phyloP scores from a whole-genome alignment of 1,139 yeast species.

The Geotrichum aggregatum region DNA sequence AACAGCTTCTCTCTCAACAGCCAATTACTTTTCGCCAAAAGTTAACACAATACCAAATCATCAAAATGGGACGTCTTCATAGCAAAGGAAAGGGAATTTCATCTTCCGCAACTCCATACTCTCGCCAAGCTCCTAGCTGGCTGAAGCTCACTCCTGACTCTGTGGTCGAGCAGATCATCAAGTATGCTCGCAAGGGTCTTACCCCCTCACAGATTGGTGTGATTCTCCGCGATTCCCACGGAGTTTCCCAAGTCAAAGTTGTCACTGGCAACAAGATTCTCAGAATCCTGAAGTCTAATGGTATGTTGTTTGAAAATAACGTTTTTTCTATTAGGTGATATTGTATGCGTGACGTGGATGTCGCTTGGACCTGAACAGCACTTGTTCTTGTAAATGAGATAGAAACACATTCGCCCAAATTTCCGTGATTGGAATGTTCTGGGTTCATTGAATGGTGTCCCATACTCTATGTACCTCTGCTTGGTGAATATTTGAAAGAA shows the following conservation, averaged over 20 bases:
- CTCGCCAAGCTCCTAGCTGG: slow-evolving; percentile 99
- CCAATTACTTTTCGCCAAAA: not conserved
- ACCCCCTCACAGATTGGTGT: slow-evolving; percentile 99
- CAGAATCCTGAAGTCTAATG: slow-evolving; percentile 98
- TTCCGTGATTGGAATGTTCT: slow-evolving; percentile 8
- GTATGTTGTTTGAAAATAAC: slow-evolving; percentile 43
- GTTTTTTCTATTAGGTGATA: slow-evolving; percentile 9
- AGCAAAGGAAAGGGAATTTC: slow-evolving; percentile 96
- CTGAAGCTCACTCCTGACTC: slow-evolving; percentile 95
- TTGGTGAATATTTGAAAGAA: slow-evolving; percentile 32
- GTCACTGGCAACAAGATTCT: slow-evolving; percentile 99
- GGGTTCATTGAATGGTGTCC: slow-evolving; percentile 14
- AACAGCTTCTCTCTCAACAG: no score
- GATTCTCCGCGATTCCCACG: slow-evolving; percentile 98
- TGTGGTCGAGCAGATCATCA: slow-evolving; percentile 96
- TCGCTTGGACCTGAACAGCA: slow-evolving; percentile 8
- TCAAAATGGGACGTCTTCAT: slow-evolving; percentile 59
- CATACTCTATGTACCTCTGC: slow-evolving; percentile 37
- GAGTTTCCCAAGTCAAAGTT: slow-evolving; percentile 95
- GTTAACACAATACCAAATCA: slow-evolving; percentile 21
- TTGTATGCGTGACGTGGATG: slow-evolving; percentile 16
- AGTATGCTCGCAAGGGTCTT: slow-evolving; percentile 99
- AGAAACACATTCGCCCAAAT: not conserved
- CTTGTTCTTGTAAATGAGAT: slow-evolving; percentile 9
- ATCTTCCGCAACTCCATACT: slow-evolving; percentile 98